These are phyloP conservation scores for Periglandula ipomoeae DNA, from an alignment of 2,329 filamentous ascomycete species.

Conservation along the genomic window DNA sequence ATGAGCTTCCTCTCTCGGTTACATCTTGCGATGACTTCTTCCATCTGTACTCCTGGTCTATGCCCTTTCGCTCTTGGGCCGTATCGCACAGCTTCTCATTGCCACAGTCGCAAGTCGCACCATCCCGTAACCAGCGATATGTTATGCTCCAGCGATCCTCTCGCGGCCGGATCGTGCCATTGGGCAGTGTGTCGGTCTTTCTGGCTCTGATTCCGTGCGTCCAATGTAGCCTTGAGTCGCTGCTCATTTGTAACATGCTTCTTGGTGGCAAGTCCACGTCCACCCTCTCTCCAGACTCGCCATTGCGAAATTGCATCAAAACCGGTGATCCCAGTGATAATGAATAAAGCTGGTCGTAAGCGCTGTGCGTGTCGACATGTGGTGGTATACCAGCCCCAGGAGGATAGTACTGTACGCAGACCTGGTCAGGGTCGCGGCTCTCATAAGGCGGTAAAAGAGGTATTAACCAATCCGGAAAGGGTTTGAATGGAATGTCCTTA, in stretches of 20 bases:
- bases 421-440: conserved; percentile 40
- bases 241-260: conserved; percentile 42
- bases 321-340: conserved; percentile 33
- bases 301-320: conserved; percentile 34
- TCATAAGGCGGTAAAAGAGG: conserved; percentile 38
- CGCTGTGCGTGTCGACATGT: conserved; percentile 47
- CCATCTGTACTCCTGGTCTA: conserved; percentile 43
- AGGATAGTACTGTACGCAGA: conserved; percentile 52
- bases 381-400: conserved; percentile 52
- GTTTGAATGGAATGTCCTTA: conserved; percentile 32
- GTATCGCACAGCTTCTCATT: conserved; percentile 41
- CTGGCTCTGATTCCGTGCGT: conserved; percentile 46
- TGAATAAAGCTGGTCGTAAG: conserved; percentile 35
- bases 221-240: conserved; percentile 43
- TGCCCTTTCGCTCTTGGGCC: conserved; percentile 33
- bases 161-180: conserved; percentile 34
- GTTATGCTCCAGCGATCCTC: conserved; percentile 45
- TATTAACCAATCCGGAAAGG: conserved; percentile 41
- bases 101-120: conserved; percentile 40
- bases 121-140: conserved; percentile 41
- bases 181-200: conserved; percentile 38
- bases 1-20: too few relatives aligned
- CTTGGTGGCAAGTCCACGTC: conserved; percentile 39
- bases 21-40: conserved; percentile 16
- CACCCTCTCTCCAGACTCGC: conserved; percentile 16